Evolutionary conservation across 2,329 filamentous ascomycete species (phyloP).

Genomic region (Penicillium polonicum): DNA sequence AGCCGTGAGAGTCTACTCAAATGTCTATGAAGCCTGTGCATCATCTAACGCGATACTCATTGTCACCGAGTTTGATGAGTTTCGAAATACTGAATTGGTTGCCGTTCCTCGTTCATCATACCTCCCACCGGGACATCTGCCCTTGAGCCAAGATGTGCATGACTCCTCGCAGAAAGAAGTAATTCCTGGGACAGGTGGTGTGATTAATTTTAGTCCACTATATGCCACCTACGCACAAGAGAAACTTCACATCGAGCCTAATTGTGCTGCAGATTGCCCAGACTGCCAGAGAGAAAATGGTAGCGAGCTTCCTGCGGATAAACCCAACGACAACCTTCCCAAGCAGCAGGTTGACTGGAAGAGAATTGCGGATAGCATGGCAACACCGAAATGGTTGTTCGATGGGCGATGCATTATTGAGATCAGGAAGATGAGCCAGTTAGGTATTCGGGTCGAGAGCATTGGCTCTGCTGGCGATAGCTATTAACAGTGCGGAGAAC

Average conservation of each 20-base stretch:
- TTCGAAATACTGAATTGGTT: conserved; percentile 7
- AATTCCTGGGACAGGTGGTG: neutral
- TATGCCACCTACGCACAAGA: neutral
- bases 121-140: neutral
- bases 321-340: neutral
- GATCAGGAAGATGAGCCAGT: conserved; percentile 12
- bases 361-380: conserved; percentile 10
- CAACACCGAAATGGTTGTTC: conserved; percentile 18
- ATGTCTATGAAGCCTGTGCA: conserved; percentile 15
- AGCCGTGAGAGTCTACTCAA: conserved; percentile 16
- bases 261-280: conserved; percentile 17
- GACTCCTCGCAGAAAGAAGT: neutral
- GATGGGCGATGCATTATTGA: conserved; percentile 19
- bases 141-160: neutral
- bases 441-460: conserved; percentile 18
- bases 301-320: neutral
- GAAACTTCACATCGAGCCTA: conserved; percentile 7
- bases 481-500: neutral
- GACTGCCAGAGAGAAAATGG: conserved; percentile 15
- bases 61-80: conserved; percentile 21
- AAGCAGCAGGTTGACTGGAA: conserved; percentile 18
- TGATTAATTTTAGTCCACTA: neutral
- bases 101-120: neutral
- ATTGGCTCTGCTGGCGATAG: conserved; percentile 14
- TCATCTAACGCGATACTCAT: conserved; percentile 18